Conservation (phyloP, 2,329 filamentous ascomycete species). For the Tolypocladium pustulatum region DNA sequence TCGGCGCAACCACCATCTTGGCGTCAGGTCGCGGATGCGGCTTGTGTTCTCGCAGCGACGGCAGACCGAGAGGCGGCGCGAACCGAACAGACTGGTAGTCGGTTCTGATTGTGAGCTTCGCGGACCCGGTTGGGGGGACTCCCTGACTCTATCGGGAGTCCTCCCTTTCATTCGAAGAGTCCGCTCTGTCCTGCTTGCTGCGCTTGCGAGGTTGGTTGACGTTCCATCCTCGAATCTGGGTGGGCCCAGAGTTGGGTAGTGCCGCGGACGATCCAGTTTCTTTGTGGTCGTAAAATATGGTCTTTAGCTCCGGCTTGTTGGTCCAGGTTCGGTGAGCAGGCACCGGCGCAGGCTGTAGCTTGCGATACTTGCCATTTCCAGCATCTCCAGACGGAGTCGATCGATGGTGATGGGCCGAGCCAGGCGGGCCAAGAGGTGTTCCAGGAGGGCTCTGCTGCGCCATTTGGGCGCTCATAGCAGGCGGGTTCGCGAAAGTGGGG, state of each 20-base stretch:
- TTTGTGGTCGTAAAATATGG: conserved; percentile 49
- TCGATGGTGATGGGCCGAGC: conserved; percentile 22
- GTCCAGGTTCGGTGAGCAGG: conserved; percentile 38
- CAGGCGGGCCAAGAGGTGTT: conserved; percentile 18
- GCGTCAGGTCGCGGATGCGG: conserved; percentile 3
- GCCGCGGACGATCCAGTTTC: conserved; percentile 45
- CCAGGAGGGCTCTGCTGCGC: conserved; percentile 26
- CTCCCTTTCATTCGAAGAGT: conserved; percentile 22
- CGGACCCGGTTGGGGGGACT: conserved; percentile 8
- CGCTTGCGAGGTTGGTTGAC: conserved; percentile 29
- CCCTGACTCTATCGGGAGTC: conserved; percentile 27
- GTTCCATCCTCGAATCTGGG: conserved; percentile 47
- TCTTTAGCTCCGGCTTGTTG: conserved; percentile 43
- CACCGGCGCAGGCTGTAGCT: conserved; percentile 47
- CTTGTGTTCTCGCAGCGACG: conserved; percentile 1
- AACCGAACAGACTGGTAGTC: background rate
- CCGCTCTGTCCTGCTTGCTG: conserved; percentile 21
- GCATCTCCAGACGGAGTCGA: conserved; percentile 27
- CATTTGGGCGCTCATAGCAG: conserved; percentile 17
- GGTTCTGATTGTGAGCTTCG: background rate
- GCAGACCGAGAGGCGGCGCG: conserved; percentile 2
- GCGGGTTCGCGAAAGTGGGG: conserved; percentile 23
- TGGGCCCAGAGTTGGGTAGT: conserved; percentile 44
- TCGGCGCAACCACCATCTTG: conserved; percentile 7
- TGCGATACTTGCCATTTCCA: conserved; percentile 38